Evolutionary conservation across 2,329 filamentous ascomycete genomes (phyloP).

Genomic region (Trichophyton benhamiae): DNA sequence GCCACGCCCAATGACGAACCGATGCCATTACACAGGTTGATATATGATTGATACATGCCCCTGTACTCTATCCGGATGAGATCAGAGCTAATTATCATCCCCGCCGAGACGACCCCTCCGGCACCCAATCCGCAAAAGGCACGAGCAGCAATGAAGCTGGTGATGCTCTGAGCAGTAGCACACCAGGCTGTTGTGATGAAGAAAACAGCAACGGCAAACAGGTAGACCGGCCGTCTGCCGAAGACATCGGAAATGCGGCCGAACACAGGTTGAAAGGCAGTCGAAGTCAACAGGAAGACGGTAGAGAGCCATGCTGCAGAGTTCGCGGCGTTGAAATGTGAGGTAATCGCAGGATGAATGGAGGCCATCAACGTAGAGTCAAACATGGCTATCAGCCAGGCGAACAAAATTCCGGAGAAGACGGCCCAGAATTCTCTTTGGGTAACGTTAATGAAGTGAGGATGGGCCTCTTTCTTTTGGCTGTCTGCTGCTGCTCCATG

Average conservation of each 20-base stretch:
- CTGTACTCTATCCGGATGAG: conserved; percentile 58
- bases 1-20: conserved; percentile 30
- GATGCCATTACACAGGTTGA: conserved; percentile 28
- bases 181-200: conserved; percentile 57
- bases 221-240: conserved; percentile 55
- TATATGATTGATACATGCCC: conserved; percentile 32
- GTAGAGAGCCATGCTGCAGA: conserved; percentile 74
- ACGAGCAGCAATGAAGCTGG: conserved; percentile 57
- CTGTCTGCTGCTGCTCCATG: not conserved
- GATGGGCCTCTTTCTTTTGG: not conserved
- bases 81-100: conserved; percentile 51
- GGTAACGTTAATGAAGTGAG: conserved; percentile 28
- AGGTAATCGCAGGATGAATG: conserved; percentile 68
- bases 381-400: conserved; percentile 50
- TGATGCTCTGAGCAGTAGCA: conserved; percentile 54
- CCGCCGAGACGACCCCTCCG: conserved; percentile 56
- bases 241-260: conserved; percentile 63
- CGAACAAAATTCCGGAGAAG: conserved; percentile 47
- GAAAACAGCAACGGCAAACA: conserved; percentile 52
- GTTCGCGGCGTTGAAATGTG: conserved; percentile 65
- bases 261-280: conserved; percentile 61
- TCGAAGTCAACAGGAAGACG: conserved; percentile 63
- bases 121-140: conserved; percentile 62
- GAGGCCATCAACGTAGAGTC: conserved; percentile 74
- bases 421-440: conserved; percentile 48